Conservation (phyloP, 768 basidiomycete species). For the Lepiota subincarnata region DNA sequence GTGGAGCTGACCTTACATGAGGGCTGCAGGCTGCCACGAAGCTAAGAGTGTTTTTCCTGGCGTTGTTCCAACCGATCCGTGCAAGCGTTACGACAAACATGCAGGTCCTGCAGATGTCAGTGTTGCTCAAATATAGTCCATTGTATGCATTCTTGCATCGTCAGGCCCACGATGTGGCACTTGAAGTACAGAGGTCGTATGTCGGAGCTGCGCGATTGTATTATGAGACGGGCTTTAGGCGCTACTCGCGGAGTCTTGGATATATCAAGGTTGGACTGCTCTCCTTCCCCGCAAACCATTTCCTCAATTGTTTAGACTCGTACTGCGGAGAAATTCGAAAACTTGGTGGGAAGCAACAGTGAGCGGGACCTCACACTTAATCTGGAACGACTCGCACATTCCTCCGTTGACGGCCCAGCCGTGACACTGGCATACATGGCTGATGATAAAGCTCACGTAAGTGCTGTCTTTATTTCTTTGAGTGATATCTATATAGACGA, state of each 20-base stretch:
- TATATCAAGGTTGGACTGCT: constrained; percentile 59
- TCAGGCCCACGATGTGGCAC: constrained; percentile 76
- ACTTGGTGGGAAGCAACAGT: constrained; percentile 46
- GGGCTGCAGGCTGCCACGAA: constrained; percentile 76
- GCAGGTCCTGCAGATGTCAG: constrained; percentile 85
- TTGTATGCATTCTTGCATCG: constrained; percentile 84
- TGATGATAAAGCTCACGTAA: constrained; percentile 83
- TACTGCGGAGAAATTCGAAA: constrained; percentile 64
- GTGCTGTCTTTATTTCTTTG: constrained; percentile 21
- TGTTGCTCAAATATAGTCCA: constrained; percentile 77
- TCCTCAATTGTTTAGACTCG: constrained; percentile 44
- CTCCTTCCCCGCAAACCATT: background rate
- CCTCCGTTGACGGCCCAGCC: constrained; percentile 74
- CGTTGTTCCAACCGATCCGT: constrained; percentile 78
- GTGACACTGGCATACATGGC: constrained; percentile 84
- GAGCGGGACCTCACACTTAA: constrained; percentile 41
- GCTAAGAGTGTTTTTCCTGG: constrained; percentile 80
- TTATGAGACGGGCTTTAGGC: constrained; percentile 92
- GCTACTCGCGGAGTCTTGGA: constrained; percentile 81
- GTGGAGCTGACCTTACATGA: background rate
- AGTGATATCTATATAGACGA: constrained; percentile 21
- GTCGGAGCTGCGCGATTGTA: constrained; percentile 79
- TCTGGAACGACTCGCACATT: constrained; percentile 56
- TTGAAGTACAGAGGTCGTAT: constrained; percentile 87
- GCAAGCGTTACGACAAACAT: constrained; percentile 86